Percentiles rank a stretch among this genome's conserved stretches.
phyloP scores from a whole-genome alignment of 805 yeast species.

The Pichia gijzeniarum region DNA sequence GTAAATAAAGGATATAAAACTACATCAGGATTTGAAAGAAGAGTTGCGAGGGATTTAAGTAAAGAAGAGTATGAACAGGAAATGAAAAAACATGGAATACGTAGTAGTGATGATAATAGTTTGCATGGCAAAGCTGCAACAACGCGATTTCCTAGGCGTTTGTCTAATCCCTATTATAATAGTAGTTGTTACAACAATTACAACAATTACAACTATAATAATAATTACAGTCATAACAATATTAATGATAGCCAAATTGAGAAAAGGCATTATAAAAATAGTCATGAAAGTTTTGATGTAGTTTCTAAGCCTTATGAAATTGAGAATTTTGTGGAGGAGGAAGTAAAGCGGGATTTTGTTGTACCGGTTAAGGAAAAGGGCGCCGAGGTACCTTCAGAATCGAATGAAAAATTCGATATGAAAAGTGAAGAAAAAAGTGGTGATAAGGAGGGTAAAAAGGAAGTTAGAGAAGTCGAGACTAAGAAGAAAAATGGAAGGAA shows the following conservation, averaged over 20 bases:
- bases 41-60: constrained; percentile 11
- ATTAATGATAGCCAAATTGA: background rate
- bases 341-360: too few species aligned
- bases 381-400: too few species aligned
- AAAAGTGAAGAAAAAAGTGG: background rate
- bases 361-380: too few species aligned
- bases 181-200: background rate
- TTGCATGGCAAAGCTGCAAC: background rate
- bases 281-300: too few species aligned
- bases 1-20: background rate
- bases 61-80: constrained; percentile 9
- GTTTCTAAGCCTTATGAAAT: too few species aligned
- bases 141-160: background rate
- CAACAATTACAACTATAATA: background rate
- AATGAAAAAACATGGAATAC: constrained; percentile 1
- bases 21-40: constrained; percentile 6
- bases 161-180: background rate
- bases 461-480: background rate
- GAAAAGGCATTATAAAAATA: background rate
- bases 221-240: background rate
- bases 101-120: background rate
- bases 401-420: background rate
- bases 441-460: background rate
- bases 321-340: too few species aligned
- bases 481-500: background rate